Base-by-base conservation (phyloP, 1,284 basidiomycete genomes). In the Cutaneotrichosporon arboriforme region DNA sequence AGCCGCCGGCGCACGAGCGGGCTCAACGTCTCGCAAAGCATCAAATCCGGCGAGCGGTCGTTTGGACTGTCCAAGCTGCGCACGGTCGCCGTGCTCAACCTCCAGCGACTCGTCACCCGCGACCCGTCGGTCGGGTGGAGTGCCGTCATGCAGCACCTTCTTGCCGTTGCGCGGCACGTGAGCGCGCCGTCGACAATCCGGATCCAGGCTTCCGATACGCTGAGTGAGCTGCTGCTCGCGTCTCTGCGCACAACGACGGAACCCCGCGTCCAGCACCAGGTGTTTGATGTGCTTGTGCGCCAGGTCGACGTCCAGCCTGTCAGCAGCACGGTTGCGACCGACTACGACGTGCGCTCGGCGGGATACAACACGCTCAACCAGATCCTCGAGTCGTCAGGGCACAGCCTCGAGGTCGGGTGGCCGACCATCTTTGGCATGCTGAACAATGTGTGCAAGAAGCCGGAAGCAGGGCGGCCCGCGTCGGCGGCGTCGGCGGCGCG, bases 341-440 rank as follows among this genome's bases (percentile, higher is more conserved):
- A 73, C 60, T 72, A 81, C 51, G 93, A 97, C 63, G 79, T 98
- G 40, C 82, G 92, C 13, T 81, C 85, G 23, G 86, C 90, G 78
- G 91, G 90, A 0, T 78, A 94, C 49, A 89, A 94, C 63, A 90
- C 88, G 0, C 75, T 98, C 17, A 88, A 92, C 63, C 84, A 87
- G 62, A 88, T 96, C 49, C 77, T 98, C 15, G 90, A 97, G 71
- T 83, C 85, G 0, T 89, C 89, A 0, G 93, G 90, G 0, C 92
- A 97, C 73, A 89, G 88, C 0, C 80, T 98, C 2, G 80, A 90
- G 8, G 82, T 87, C 10, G 93, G 93, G 0, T 98, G 94, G 94
- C 85, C 89, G 55, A 86, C 81, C 0, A 90, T 97, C 62, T 97
- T 97, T 69, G 83, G 85, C 57, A 90, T 96, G 81, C 79, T 97